Evolutionary conservation across 768 basidiomycete species (phyloP).

Genomic region (Mycena indigotica): DNA sequence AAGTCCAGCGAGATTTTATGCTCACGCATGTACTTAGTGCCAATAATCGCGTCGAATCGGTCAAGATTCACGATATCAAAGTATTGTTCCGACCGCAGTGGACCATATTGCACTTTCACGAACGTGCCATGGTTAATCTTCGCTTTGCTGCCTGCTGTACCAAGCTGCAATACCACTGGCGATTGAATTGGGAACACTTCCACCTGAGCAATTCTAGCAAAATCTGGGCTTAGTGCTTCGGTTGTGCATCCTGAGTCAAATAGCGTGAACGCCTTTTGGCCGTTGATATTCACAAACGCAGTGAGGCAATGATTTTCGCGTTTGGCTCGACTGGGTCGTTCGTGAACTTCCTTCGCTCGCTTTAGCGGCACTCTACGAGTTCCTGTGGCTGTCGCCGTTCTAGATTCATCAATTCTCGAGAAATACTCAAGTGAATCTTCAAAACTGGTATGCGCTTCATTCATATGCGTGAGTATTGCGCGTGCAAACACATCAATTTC

Average conservation of each 20-base stretch:
- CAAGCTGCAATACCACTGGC: slow-evolving; percentile 32
- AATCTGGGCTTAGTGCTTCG: slow-evolving; percentile 24
- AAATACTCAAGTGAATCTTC: no score
- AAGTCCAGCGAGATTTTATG: slow-evolving; percentile 31
- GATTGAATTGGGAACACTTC: slow-evolving; percentile 14
- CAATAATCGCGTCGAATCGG: slow-evolving; percentile 38
- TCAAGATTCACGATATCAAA: slow-evolving; percentile 40
- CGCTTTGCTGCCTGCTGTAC: slow-evolving; percentile 32
- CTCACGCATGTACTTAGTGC: slow-evolving; percentile 35
- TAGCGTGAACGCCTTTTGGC: slow-evolving; percentile 14
- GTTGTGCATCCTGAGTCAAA: slow-evolving; percentile 22
- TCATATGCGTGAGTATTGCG: no score
- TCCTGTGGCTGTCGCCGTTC: background rate
- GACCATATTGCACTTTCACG: slow-evolving; percentile 11
- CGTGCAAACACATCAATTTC: no score
- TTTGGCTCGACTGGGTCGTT: background rate
- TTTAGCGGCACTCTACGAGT: background rate
- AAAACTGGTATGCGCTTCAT: no score
- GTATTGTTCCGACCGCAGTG: slow-evolving; percentile 15
- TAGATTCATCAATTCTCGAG: no score
- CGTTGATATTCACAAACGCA: slow-evolving; percentile 8
- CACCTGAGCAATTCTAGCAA: slow-evolving; percentile 18
- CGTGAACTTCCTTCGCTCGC: background rate
- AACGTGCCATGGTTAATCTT: slow-evolving; percentile 31
- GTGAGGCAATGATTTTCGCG: slow-evolving; percentile 5